Conservation (phyloP, 495 filamentous ascomycete genomes). For the Hyaloscypha finlandica region DNA sequence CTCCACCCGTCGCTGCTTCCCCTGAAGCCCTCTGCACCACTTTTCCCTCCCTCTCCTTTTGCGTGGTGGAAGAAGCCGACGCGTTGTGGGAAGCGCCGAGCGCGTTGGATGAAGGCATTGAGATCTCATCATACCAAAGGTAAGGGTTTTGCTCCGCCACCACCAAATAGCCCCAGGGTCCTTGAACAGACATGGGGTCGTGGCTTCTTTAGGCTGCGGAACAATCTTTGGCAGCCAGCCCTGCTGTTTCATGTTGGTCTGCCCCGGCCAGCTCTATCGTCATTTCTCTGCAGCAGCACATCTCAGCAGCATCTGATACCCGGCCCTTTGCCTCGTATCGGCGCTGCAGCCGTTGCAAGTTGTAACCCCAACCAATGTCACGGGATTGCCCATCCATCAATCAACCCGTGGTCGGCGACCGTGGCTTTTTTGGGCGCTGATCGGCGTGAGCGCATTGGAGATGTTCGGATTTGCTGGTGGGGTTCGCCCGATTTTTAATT, state of each 20-base stretch:
- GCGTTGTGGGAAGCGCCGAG: not conserved
- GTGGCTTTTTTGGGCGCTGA: conserved; percentile 4
- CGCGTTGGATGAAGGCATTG: not conserved
- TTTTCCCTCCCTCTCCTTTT: too few relatives aligned
- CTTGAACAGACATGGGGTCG: not conserved
- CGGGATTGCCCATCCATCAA: not conserved
- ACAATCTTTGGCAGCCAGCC: conserved; percentile 7
- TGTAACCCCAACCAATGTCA: not conserved
- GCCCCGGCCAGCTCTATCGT: not conserved
- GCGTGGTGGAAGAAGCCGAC: not conserved
- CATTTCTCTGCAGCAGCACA: not conserved
- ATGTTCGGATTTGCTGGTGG: not conserved
- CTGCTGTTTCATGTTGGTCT: conserved; percentile 12
- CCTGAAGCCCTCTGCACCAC: not conserved
- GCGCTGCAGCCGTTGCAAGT: not conserved
- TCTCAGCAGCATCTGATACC: not conserved
- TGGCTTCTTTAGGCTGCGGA: conserved; percentile 2
- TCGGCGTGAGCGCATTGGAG: conserved; percentile 9
- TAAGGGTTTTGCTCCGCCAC: conserved; percentile 1
- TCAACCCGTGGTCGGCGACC: not conserved
- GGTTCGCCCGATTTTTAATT: not conserved
- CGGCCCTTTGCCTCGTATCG: not conserved
- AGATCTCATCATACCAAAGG: not conserved
- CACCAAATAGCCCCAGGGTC: conserved; percentile 2
- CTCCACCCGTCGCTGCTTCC: not conserved